These are phyloP conservation scores for Tephrocybe sp. DNA, from an alignment of 768 basidiomycete genomes.

Conservation along the genomic window DNA sequence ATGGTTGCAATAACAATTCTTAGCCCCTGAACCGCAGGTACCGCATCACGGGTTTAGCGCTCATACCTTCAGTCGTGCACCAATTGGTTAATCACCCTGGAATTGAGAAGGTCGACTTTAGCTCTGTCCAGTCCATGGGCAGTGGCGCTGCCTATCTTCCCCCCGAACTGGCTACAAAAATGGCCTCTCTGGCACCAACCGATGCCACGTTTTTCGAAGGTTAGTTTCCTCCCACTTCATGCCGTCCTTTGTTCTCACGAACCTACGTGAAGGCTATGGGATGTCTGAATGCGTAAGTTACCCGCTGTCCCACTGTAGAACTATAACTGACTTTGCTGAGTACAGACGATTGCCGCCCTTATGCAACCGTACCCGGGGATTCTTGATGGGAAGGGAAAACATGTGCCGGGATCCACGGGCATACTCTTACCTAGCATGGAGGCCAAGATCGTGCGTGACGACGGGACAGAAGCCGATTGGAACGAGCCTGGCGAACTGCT, in stretches of 20 bases:
- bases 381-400: conserved; percentile 42
- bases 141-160: conserved; percentile 74
- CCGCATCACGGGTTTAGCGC: conserved; percentile 43
- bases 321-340: not conserved
- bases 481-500: conserved; percentile 68
- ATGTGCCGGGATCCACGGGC: conserved; percentile 48
- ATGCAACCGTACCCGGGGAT: conserved; percentile 42
- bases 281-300: conserved; percentile 64
- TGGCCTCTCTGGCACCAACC: conserved; percentile 35
- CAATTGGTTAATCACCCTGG: conserved; percentile 62
- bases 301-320: not conserved
- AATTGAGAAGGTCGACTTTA: conserved; percentile 51
- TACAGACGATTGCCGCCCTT: conserved; percentile 57
- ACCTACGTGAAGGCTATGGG: conserved; percentile 54
- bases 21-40: conserved; percentile 39
- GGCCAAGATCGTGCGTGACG: conserved; percentile 51
- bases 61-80: conserved; percentile 66
- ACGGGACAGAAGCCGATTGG: conserved; percentile 47
- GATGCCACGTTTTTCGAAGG: conserved; percentile 44
- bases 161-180: conserved; percentile 44
- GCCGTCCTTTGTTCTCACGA: not conserved
- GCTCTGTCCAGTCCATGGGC: conserved; percentile 40
- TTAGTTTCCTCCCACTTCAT: conserved; percentile 20
- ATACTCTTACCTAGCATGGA: conserved; percentile 61
- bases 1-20: not conserved